These are phyloP conservation scores for Aspergillus brasiliensis DNA, from an alignment of 2,329 filamentous ascomycete genomes.

Conservation along the genomic window DNA sequence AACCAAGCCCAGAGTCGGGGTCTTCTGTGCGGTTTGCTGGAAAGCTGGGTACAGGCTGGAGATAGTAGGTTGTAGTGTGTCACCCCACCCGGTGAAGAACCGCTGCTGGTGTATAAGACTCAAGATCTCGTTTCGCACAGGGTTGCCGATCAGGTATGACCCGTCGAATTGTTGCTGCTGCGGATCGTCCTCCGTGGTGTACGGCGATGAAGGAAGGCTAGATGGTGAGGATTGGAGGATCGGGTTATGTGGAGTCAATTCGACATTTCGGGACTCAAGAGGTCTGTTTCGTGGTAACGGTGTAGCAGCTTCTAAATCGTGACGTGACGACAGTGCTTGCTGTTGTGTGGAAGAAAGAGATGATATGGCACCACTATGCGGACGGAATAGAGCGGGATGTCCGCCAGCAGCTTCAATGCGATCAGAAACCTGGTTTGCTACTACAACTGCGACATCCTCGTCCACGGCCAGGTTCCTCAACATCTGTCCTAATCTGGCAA, in stretches of 20 bases:
- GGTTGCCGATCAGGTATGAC: conserved; percentile 42
- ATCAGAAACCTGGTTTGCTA: conserved; percentile 94
- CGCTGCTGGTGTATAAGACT: conserved; percentile 85
- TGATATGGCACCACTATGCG: conserved; percentile 9
- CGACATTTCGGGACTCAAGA: conserved; percentile 15
- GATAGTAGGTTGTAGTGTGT: conserved; percentile 50
- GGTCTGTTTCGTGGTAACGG: conserved; percentile 21
- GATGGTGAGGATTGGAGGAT: conserved; percentile 29
- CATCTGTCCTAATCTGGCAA: conserved; percentile 72
- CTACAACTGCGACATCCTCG: conserved; percentile 79
- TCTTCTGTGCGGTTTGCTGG: conserved; percentile 61
- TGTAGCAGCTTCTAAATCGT: conserved; percentile 22
- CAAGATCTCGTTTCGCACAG: conserved; percentile 57
- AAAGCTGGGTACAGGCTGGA: conserved; percentile 14
- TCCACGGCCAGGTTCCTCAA: conserved; percentile 74
- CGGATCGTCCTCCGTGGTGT: conserved; percentile 29
- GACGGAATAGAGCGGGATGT: conserved; percentile 11
- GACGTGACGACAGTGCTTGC: conserved; percentile 16
- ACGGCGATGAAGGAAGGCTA: conserved; percentile 31
- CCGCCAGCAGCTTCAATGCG: conserved; percentile 60
- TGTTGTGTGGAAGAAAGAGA: conserved; percentile 18
- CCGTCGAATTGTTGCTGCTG: conserved; percentile 28
- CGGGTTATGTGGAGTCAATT: conserved; percentile 20
- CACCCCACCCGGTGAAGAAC: conserved; percentile 96
- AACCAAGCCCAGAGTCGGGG: conserved; percentile 80